A percentile compares a stretch with the other conserved stretches of the same genome.
Conservation (phyloP, 306 rosid species). For the Erythrophleum fordii region DNA sequence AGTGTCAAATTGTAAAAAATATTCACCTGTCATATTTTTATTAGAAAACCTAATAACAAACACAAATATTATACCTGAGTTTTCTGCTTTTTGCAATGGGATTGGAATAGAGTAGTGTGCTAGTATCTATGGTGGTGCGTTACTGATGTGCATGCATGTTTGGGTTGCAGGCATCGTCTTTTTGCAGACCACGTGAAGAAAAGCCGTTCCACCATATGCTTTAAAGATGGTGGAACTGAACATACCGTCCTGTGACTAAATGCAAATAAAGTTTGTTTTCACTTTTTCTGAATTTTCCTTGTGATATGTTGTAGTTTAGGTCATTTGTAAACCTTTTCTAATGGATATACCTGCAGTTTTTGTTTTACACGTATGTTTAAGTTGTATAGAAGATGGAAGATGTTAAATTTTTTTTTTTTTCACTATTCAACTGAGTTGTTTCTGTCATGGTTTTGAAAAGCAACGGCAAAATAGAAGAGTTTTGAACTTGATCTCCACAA, state of each 20-base stretch:
- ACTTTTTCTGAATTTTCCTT: background rate
- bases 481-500: too few species aligned
- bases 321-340: constrained; percentile 13
- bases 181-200: constrained; percentile 77
- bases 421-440: background rate
- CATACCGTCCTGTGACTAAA: constrained; percentile 63
- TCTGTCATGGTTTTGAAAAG: background rate
- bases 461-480: background rate
- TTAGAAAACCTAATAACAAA: background rate
- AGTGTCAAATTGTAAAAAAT: too few species aligned
- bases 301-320: constrained; percentile 32
- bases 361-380: background rate
- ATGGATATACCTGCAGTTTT: background rate
- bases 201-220: constrained; percentile 86
- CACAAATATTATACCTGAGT: background rate
- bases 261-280: constrained; percentile 22
- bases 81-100: background rate
- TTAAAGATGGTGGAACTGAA: constrained; percentile 73
- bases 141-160: constrained; percentile 41
- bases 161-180: constrained; percentile 66
- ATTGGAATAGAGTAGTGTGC: background rate
- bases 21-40: too few species aligned
- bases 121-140: constrained; percentile 10
- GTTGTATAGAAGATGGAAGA: background rate
- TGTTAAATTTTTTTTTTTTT: too few species aligned